Base-by-base conservation (phyloP, 495 filamentous ascomycete genomes). In the Mytilinidion resinicola region DNA sequence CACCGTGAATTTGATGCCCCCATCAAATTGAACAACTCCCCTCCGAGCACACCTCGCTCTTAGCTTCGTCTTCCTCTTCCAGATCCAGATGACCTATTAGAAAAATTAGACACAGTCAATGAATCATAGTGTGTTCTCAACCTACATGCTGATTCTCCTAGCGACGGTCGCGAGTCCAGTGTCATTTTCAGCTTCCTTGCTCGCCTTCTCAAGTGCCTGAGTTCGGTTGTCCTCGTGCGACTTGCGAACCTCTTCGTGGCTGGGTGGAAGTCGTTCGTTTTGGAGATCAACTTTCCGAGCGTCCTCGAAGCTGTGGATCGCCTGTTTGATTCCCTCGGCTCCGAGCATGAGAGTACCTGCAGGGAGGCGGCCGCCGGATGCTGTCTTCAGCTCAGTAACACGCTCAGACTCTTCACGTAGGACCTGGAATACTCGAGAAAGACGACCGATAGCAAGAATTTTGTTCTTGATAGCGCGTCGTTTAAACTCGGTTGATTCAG, bases 371-470 rank as follows among this genome's bases (percentile, higher is more conserved):
- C 95, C 93, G 51, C 93, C 93, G 54, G 91, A 85, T 34, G 90
- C 93, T 34, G 91, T 96, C 81, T 98, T 98, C 71, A 98, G 83
- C 73, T 98, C 93, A 39, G 91, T 96, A 54, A 98, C 91, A 58
- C 88, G 80, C 76, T 98, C 93, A 3, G 92, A 96, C 72, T 98
- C 95, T 72, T 98, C 93, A 66, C 93, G 89, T 61, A 98, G 76
- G 25, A 98, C 93, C 71, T 98, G 91, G 86, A 98, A 98, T 56
- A 98, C 95, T 68, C 93, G 89, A 39, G 95, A 97, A 38, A 98
- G 77, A 60, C 93, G 89, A 21, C 93, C 93, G 72, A 98, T 98
- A 55, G 93, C 93, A 57, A 98, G 79, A 68, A 98, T 96, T 77
- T 98, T 98, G 82, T 98, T 97, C 78, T 96, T 96, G 79, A 98